Conservation (phyloP, 345 rosid genomes). For the Microthlaspi erraticum region DNA sequence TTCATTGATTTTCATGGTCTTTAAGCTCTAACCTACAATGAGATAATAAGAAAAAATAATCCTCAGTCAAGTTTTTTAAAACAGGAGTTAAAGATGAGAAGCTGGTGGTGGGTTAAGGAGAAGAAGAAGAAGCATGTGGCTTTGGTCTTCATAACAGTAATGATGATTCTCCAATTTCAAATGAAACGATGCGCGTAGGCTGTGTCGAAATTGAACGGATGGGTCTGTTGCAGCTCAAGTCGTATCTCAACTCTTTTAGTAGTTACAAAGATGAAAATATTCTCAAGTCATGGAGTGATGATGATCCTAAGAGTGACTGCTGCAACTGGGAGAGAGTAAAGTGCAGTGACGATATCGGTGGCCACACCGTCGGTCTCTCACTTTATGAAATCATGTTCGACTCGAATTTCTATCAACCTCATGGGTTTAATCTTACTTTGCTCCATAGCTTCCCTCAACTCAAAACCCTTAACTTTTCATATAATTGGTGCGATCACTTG, state of each 20-base stretch:
- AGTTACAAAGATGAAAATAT: background rate
- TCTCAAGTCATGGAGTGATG: slow-evolving; percentile 9
- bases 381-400: too few relatives aligned
- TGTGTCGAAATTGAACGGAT: slow-evolving; percentile 24
- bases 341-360: background rate
- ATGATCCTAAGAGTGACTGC: slow-evolving; percentile 9
- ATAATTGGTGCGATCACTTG: background rate
- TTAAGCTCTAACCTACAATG: background rate
- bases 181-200: slow-evolving; percentile 5
- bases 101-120: background rate
- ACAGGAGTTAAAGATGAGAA: background rate
- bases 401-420: too few relatives aligned
- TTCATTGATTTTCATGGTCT: too few relatives aligned
- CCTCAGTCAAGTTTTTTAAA: background rate
- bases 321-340: slow-evolving; percentile 24
- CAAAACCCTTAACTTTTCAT: background rate
- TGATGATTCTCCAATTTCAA: background rate
- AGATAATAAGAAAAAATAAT: too few relatives aligned
- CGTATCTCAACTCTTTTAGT: background rate
- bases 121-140: slow-evolving; percentile 4
- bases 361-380: background rate
- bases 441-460: slow-evolving; percentile 21
- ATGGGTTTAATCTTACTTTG: slow-evolving; percentile 13
- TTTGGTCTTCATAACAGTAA: background rate
- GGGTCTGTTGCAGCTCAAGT: slow-evolving; percentile 16